Evolutionary conservation across 768 basidiomycete species (phyloP), one percentile per base, ranked within the genome.

Genomic region (Mycena indigotica): DNA sequence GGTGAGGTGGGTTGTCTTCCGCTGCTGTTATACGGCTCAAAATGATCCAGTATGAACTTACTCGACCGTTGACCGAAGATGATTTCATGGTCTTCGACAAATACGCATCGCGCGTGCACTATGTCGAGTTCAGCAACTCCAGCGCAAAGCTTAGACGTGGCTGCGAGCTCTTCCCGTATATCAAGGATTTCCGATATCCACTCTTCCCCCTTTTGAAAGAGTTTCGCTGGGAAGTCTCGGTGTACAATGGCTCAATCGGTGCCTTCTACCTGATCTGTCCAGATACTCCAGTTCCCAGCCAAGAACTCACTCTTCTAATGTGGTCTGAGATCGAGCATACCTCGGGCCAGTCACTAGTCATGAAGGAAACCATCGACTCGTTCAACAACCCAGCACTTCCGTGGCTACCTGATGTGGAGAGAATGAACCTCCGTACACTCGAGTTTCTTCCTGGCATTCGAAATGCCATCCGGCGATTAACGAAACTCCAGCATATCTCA

Each of bases 31-130:
- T n/a, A 5, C 30, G 19, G 16, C 19, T 21, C 55, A 56, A 25
- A 61, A 35, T 17, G 12, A 28, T 30, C 13, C 40, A 60, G 58
- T 63, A 46, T 39, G 23, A 28, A 25, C 55, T 63, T 16, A 50
- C 5, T 32, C 62, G 58, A 4, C 55, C 55, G 6, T 44, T 63
- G 21, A 52, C 23, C 17, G 3, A 45, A 0, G 13, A 28, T 5
- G 62, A 63, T 28, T 63, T 63, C 35, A 29, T 16, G n/a, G 55
- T 45, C 2, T 60, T 63, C 52, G 62, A 63, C 26, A 60, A 63
- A 50, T 63, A 60, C 35, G 62, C 55, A 25, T 40, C 54, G 3
- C 57, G 62, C 41, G 52, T 60, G 19, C 57, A 45, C 13, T 63
- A 44, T 28, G 58, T 63, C 28, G 62, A 63, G 23, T 56, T 63